These are phyloP conservation scores for Leishmania major DNA, from an alignment of 208 protist genomes.

Conservation along the genomic window DNA sequence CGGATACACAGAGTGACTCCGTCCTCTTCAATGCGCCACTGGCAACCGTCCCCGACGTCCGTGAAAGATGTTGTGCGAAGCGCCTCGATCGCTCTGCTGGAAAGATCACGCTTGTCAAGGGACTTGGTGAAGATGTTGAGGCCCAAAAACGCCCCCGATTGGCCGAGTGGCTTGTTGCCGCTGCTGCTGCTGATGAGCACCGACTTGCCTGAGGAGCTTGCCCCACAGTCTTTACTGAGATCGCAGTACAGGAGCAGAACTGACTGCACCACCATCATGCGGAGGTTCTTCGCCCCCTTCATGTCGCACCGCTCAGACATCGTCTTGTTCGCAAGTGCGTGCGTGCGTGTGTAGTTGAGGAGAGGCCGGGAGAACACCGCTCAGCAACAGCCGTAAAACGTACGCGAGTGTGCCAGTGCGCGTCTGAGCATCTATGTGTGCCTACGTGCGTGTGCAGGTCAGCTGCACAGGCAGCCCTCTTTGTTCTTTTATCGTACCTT, in stretches of 20 bases:
- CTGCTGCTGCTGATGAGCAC: conserved; percentile 68
- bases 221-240: conserved; percentile 59
- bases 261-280: conserved; percentile 22
- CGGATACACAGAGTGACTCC: conserved; percentile 55
- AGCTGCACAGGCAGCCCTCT: neutral
- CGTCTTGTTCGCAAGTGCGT: neutral
- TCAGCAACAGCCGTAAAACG: neutral
- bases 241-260: conserved; percentile 68
- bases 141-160: conserved; percentile 67
- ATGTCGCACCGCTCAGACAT: conserved; percentile 26
- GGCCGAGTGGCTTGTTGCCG: conserved; percentile 81
- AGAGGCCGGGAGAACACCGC: neutral
- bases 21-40: conserved; percentile 61
- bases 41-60: conserved; percentile 48
- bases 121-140: conserved; percentile 82
- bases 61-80: conserved; percentile 38
- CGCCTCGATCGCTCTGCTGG: conserved; percentile 19
- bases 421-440: neutral
- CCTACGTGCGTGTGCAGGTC: neutral
- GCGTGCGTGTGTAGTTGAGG: neutral
- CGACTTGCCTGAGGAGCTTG: conserved; percentile 68
- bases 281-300: conserved; percentile 62
- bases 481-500: neutral
- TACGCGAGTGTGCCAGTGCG: neutral
- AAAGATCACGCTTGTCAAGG: conserved; percentile 42